Percentiles rank a stretch among this genome's conserved stretches.
Conservation (phyloP, 768 basidiomycete genomes). For the Pleurotus salmoneostramineus region DNA sequence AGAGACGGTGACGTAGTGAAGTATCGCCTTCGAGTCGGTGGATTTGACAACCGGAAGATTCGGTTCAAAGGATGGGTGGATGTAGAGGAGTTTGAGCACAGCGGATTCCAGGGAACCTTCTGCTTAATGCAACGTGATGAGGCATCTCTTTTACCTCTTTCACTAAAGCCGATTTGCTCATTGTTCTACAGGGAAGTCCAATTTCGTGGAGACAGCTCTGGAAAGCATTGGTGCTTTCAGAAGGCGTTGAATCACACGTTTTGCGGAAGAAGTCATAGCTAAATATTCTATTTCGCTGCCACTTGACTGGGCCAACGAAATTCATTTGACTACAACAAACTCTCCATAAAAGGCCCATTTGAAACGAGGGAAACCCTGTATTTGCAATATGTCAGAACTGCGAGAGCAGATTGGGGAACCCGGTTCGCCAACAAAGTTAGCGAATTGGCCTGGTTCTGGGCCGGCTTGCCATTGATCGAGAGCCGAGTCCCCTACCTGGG, state of each 20-base stretch:
- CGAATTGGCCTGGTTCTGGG: too few species aligned
- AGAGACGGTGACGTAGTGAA: constrained; percentile 8
- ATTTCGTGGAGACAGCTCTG: constrained; percentile 77
- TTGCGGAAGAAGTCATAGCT: constrained; percentile 22
- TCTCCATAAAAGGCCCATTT: too few species aligned
- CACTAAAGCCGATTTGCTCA: not conserved
- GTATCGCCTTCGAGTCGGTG: constrained; percentile 55
- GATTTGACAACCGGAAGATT: constrained; percentile 60
- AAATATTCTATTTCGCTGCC: too few species aligned
- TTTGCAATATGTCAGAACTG: too few species aligned
- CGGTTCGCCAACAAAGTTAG: too few species aligned
- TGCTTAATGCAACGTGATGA: constrained; percentile 68
- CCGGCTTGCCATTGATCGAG: too few species aligned
- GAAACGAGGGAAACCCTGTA: too few species aligned
- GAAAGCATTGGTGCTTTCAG: constrained; percentile 55
- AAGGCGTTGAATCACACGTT: constrained; percentile 56
- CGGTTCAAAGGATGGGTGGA: constrained; percentile 73
- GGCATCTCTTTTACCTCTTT: constrained; percentile 33
- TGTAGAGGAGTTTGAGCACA: constrained; percentile 56
- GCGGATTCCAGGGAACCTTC: constrained; percentile 53
- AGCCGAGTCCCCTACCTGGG: too few species aligned
- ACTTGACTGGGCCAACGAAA: too few species aligned
- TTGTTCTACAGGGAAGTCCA: constrained; percentile 58
- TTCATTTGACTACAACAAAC: too few species aligned
- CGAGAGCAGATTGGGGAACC: too few species aligned